Evolutionary conservation across 2,329 filamentous ascomycete genomes (phyloP), one percentile per base, ranked within the genome.

Genomic region (Pezicula neosporulosa): DNA sequence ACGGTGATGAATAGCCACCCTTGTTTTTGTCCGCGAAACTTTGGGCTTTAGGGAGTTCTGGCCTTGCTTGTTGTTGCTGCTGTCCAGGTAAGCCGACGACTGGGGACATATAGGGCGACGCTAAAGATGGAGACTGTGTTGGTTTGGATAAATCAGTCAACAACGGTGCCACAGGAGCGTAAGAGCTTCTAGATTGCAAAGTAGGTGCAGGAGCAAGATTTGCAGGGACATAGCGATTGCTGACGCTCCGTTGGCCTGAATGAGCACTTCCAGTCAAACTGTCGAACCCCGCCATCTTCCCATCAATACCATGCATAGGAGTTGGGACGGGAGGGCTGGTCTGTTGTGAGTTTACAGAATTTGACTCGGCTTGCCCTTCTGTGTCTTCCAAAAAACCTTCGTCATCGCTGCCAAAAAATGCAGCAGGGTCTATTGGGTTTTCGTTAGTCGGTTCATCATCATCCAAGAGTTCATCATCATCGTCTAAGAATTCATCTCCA

Each of bases 1-100:
- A 99, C 0, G 94, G 94, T 18, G 93, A 97, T 45, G 87, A 81
- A 67, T 99, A 99, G 7, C 93, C 92, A 50, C 89, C 89, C 70
- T 96, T 97, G 3, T 90, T 76, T 68, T 95, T 95, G 68, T 93
- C 87, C 6, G 82, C 90, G 69, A 96, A 99, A 69, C 93, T 97
- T 66, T 95, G 84, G 1, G 82, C 77, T 69, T 83, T 84, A 28
- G 70, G 69, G 60, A 79, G 60, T 55, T 78, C 72, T n/a, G 76
- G 76, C 41, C 60, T 37, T 39, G 10, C 35, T 18, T 46, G 46
- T 30, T 38, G 47, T 46, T 53, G 51, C 44, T 71, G 64, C 16
- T 72, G 66, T n/a, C 37, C 44, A 36, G 56, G 55, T 37, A 59
- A 61, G 38, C 47, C 61, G 18, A 54, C 51, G n/a, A 52, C 41